A percentile compares a stretch with the other conserved stretches of the same genome.
Evolutionary conservation across 2,329 filamentous ascomycete species (phyloP).

Genomic region (Cordyceps militaris): DNA sequence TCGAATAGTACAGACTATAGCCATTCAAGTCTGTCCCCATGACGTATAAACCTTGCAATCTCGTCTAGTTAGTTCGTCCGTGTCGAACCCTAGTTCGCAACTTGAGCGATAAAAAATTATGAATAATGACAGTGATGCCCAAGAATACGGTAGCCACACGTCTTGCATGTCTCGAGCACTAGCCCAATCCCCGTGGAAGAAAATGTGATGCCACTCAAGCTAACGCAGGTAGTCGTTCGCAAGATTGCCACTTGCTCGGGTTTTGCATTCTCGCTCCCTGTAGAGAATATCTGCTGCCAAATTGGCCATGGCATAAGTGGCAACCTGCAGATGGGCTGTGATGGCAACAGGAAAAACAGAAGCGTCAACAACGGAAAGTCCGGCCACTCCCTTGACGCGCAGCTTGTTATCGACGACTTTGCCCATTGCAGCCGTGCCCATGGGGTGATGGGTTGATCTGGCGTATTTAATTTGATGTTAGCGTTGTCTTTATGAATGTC

Average conservation of each 20-base stretch:
- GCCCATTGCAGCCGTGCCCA: conserved; percentile 27
- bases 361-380: conserved; percentile 33
- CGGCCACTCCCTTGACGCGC: conserved; percentile 29
- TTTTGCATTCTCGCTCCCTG: background rate
- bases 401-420: conserved; percentile 38
- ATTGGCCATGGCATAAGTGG: conserved; percentile 50
- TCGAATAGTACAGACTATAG: too few species aligned
- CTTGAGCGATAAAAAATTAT: too few species aligned
- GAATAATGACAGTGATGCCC: too few species aligned
- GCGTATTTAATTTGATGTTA: background rate
- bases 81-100: too few species aligned
- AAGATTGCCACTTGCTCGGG: background rate
- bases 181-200: too few species aligned
- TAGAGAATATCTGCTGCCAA: conserved; percentile 51
- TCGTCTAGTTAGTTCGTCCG: too few species aligned
- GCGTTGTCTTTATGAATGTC: background rate
- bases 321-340: conserved; percentile 36
- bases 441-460: conserved; percentile 23
- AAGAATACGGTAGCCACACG: too few species aligned
- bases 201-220: too few species aligned
- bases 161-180: too few species aligned
- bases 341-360: conserved; percentile 29
- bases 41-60: too few species aligned
- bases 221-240: too few species aligned
- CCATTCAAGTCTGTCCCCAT: too few species aligned